Conservation (phyloP, 495 filamentous ascomycete species). For the Xylaria flabelliformis region DNA sequence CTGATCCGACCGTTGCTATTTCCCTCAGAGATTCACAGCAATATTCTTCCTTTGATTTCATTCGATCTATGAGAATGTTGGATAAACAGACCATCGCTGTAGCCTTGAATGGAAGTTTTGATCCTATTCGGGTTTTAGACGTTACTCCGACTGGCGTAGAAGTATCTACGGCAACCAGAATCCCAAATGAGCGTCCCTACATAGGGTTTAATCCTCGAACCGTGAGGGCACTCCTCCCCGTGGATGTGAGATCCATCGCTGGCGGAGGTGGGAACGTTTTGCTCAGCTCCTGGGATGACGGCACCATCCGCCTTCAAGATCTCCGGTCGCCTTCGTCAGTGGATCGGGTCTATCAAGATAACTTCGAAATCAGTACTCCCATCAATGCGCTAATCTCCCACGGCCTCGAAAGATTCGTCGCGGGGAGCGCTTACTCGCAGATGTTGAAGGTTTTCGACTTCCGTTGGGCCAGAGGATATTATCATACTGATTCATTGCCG, state of each 20-base stretch:
- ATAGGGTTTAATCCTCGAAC: conserved; percentile 29
- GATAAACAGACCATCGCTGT: conserved; percentile 45
- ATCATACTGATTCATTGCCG: conserved; percentile 50
- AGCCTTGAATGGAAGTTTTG: conserved; percentile 41
- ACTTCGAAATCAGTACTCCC: conserved; percentile 47
- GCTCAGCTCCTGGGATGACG: conserved; percentile 57
- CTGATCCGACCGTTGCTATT: conserved; percentile 25
- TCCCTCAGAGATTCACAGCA: conserved; percentile 23
- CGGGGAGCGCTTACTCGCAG: conserved; percentile 42
- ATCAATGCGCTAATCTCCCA: conserved; percentile 50
- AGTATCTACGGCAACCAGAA: conserved; percentile 32
- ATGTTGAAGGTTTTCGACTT: conserved; percentile 57
- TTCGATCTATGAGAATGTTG: conserved; percentile 46
- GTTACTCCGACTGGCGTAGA: conserved; percentile 48
- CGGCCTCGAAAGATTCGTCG: conserved; percentile 52
- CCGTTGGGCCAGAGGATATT: conserved; percentile 52
- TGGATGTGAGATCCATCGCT: conserved; percentile 38
- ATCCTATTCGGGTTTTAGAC: conserved; percentile 49
- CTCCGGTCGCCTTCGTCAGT: conserved; percentile 45
- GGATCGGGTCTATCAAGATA: conserved; percentile 52
- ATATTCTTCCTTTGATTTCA: conserved; percentile 31
- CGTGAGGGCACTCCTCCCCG: conserved; percentile 47
- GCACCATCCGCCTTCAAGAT: conserved; percentile 53
- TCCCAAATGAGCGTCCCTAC: conserved; percentile 3
- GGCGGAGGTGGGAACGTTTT: conserved; percentile 43